Base-by-base conservation (phyloP, 208 protist genomes). In the Crithidia expoeki region DNA sequence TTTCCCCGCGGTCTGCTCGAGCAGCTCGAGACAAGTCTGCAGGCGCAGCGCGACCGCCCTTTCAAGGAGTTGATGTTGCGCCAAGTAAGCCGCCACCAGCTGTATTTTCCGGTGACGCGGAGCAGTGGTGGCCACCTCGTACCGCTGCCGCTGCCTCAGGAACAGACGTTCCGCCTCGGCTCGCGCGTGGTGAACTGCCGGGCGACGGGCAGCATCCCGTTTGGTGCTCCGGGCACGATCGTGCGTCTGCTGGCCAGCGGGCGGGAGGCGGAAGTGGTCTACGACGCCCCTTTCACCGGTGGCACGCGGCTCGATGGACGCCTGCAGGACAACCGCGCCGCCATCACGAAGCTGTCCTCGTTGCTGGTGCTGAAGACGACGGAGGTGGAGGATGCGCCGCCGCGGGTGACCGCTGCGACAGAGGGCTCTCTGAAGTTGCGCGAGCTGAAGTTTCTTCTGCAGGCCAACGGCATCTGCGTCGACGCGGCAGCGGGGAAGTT, bases 121-220 rank as follows among this genome's bases (percentile, higher is more conserved):
- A 91, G 83, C 71, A 66, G 25, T 27, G 81, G 81, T 44, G 88
- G 89, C 28, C 81, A 92, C 60, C 74, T 94, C 52, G 72, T 90
- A 16, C 85, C 87, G 49, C 76, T 95, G 56, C 93, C 90, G 46
- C 76, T 94, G 50, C 86, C 86, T 32, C 69, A 82, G 51, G 80
- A 93, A 25, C 86, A 94, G 72, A 84, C 40, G 21, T 89, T 90
- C 61, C 79, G 66, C 28, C 81, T 97, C 46, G 87, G 91, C 59
- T 71, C 81, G 9, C 88, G 93, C 16, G 93, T 97, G 9, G 86
- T 94, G 38, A 95, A 96, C 75, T 96, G 89, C 72, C 80, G 90
- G 1, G 82, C 86, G 4, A 86, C 82, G 9, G 93, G 93, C 61
- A 80, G 28, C 52, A 79, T 85, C 12, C 89, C 93, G 7, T 97